Conservation (phyloP, 2,329 filamentous ascomycete genomes). For the Penicillium brasilianum region DNA sequence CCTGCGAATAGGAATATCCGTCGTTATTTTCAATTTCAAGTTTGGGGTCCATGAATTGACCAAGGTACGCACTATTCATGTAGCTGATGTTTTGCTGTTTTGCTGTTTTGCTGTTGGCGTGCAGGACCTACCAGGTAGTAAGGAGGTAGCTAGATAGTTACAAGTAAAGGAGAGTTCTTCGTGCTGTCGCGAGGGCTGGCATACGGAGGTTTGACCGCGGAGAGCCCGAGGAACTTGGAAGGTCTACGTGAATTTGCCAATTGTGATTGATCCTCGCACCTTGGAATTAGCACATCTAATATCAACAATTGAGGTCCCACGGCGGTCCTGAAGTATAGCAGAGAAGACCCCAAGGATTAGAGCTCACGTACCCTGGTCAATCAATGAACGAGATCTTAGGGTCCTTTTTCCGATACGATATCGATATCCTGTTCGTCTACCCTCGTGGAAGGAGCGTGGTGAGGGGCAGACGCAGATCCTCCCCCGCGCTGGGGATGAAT, state of each 20-base stretch:
- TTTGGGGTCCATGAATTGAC: neutral
- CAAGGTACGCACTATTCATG: neutral
- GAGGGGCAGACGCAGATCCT: conserved; percentile 23
- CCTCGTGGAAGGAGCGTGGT: conserved; percentile 7
- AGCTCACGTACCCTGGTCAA: neutral
- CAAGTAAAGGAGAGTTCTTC: neutral
- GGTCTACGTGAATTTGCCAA: neutral
- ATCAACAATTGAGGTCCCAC: neutral
- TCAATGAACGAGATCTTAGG: conserved; percentile 8
- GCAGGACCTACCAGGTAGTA: neutral
- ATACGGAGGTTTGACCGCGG: neutral
- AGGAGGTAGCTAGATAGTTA: neutral
- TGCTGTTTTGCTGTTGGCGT: neutral
- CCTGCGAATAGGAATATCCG: conserved; percentile 21
- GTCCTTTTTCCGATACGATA: conserved; percentile 22
- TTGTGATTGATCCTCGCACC: neutral
- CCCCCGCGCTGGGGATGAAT: neutral
- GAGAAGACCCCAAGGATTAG: neutral
- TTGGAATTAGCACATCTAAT: neutral
- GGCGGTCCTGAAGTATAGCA: conserved; percentile 1
- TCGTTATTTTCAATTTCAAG: neutral
- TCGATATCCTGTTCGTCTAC: conserved; percentile 13
- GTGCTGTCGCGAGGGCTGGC: neutral
- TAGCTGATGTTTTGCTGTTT: neutral
- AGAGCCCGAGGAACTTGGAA: neutral